phyloP scores from a whole-genome alignment of 2,329 filamentous ascomycete genomes.

The Aspergillus thermomutatus region DNA sequence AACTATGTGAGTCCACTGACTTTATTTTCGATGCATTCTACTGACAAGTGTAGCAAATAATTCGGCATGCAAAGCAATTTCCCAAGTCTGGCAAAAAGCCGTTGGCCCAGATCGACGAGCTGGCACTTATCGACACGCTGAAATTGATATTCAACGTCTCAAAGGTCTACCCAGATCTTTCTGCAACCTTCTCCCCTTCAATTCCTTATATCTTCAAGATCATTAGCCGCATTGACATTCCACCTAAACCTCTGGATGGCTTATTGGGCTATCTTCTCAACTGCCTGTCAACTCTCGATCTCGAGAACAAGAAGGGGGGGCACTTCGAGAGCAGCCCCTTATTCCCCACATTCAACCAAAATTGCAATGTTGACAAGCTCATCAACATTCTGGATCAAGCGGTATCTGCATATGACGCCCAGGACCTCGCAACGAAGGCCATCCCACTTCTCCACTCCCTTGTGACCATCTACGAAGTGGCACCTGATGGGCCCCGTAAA shows the following conservation, averaged over 20 bases:
- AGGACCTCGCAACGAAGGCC: conserved; percentile 68
- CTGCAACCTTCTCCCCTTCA: conserved; percentile 61
- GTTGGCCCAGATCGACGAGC: conserved; percentile 57
- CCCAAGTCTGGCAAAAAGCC: conserved; percentile 38
- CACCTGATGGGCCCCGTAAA: conserved; percentile 59
- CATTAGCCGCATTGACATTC: conserved; percentile 59
- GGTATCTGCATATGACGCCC: conserved; percentile 60
- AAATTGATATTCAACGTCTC: conserved; percentile 89
- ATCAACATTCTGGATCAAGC: conserved; percentile 68
- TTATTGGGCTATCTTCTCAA: conserved; percentile 73
- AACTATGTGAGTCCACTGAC: conserved; percentile 42
- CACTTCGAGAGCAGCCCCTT: conserved; percentile 49
- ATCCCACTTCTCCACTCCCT: conserved; percentile 73
- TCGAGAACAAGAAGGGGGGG: conserved; percentile 54
- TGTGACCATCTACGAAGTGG: conserved; percentile 66
- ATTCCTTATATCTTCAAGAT: conserved; percentile 69
- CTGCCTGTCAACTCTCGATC: conserved; percentile 73
- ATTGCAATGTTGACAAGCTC: conserved; percentile 61
- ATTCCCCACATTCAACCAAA: conserved; percentile 63
- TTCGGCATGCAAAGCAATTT: conserved; percentile 63
- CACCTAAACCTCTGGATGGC: conserved; percentile 66
- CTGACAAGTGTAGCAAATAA: conserved; percentile 54
- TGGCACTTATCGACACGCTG: conserved; percentile 78
- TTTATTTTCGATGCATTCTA: background rate
- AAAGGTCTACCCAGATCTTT: conserved; percentile 65